Evolutionary conservation across 2,329 filamentous ascomycete species (phyloP), one percentile per base, ranked within the genome.

Genomic region (Fonsecaea pedrosoi): DNA sequence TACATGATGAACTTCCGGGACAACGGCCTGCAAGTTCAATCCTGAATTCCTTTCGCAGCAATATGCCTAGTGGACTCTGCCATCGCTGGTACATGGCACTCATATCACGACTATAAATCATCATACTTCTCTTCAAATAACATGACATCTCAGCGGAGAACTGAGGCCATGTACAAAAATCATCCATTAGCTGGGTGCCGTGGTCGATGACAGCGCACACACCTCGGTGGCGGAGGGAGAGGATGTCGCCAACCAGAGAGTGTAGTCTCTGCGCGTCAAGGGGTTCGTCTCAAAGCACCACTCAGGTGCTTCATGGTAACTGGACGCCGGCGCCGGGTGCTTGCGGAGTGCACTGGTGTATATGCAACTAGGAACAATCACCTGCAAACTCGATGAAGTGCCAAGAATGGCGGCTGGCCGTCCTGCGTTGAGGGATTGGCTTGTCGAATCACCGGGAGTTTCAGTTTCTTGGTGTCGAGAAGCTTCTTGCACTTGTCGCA

Each of bases 401-500:
- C 61, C n/a, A 59, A n/a, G 15, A 69, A 65, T 21, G 63, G 42
- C 56, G 34, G 74, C 69, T 15, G 68, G n/a, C 18, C 70, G 48
- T 12, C 71, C 64, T 8, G 67, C 48, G 21, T 34, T 15, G 30
- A n/a, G 25, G 70, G 25, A 32, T 74, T 74, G 12, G 70, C 68
- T 32, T 73, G 74, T 55, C 80, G 77, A 50, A 80, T 68, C n/a
- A 75, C 72, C 3, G 80, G 80, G 1, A 82, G 75, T 66, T 78
- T 78, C 12, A 78, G 76, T 21, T 73, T 70, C n/a, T 74, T 71
- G 34, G 71, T 72, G 69, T 81, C 75, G 62, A 78, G 77, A 64
- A 81, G 72, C 18, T 74, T 76, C 48, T 70, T 71, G 72, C 80
- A 82, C 62, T 77, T 79, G 2, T 72, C 66, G 64, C 80, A 82